Conservation (phyloP, 352 stramenopile genomes). For the Halophytophthora polymorphica region DNA sequence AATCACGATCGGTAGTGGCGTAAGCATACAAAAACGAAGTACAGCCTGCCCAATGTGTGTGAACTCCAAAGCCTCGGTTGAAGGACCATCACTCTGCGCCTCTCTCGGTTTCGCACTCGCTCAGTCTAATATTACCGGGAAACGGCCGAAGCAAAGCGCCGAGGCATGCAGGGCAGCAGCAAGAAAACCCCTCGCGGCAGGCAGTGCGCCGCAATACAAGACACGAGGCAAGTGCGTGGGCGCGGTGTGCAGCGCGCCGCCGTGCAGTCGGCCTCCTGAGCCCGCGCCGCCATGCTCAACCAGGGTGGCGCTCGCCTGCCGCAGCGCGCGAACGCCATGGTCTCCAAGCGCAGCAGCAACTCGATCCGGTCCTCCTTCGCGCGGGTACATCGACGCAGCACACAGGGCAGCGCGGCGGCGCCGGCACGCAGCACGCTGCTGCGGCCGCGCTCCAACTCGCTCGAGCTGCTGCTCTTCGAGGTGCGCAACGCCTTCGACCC, state of each 20-base stretch:
- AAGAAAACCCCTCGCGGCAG: too few species aligned
- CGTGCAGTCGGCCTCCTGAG: too few species aligned
- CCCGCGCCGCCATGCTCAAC: too few species aligned
- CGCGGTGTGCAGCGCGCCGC: too few species aligned
- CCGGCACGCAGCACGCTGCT: constrained; percentile 25
- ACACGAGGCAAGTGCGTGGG: too few species aligned
- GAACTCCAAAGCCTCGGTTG: constrained; percentile 11
- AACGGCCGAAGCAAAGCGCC: too few species aligned
- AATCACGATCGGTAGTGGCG: too few species aligned
- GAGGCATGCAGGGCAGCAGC: too few species aligned
- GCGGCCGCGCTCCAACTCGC: constrained; percentile 42
- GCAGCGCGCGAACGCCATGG: not conserved
- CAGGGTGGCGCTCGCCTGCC: too few species aligned
- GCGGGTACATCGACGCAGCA: constrained; percentile 17
- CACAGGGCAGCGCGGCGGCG: constrained; percentile 1
- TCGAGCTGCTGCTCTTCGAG: constrained; percentile 48
- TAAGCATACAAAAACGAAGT: too few species aligned
- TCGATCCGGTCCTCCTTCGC: constrained; percentile 13
- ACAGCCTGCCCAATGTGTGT: too few species aligned
- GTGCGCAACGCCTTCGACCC: constrained; percentile 55
- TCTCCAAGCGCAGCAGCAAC: constrained; percentile 6
- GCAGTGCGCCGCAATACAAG: too few species aligned
- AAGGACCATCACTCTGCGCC: constrained; percentile 22
- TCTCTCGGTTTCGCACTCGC: constrained; percentile 4
- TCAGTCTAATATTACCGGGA: constrained; percentile 8